Percentiles rank a stretch among this genome's conserved stretches.
Conservation (phyloP, 2,329 filamentous ascomycete species). For the Sporothrix brasiliensis region DNA sequence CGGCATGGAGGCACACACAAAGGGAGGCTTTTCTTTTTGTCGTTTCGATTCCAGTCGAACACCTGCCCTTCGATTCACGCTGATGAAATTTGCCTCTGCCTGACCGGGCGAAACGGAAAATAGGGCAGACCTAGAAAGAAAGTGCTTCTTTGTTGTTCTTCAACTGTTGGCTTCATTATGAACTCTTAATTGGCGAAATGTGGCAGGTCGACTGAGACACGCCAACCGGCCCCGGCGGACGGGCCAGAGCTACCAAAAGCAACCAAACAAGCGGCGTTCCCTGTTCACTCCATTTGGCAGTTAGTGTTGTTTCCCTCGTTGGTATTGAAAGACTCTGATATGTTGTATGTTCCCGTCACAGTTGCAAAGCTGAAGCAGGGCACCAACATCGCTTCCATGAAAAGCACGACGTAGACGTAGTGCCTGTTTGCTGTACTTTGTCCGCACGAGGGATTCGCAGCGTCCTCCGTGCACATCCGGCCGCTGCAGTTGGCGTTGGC, state of each 20-base stretch:
- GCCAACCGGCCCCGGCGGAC: slow-evolving; percentile 5
- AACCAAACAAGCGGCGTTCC: not conserved
- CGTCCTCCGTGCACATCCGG: slow-evolving; percentile 3
- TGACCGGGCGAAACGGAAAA: not conserved
- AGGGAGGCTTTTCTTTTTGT: not conserved
- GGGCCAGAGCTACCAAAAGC: slow-evolving; percentile 5
- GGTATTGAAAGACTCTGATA: not conserved
- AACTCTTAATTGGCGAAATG: not conserved
- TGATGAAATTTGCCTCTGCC: not conserved
- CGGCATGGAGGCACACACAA: slow-evolving; percentile 1
- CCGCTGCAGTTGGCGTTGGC: not conserved
- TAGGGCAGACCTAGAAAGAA: slow-evolving; percentile 13
- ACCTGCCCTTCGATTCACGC: not conserved
- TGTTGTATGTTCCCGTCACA: not conserved
- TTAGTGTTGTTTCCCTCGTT: not conserved
- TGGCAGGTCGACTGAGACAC: slow-evolving; percentile 15
- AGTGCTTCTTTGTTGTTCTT: slow-evolving; percentile 11
- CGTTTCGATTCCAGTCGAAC: not conserved
- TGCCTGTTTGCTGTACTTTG: not conserved
- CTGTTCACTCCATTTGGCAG: not conserved
- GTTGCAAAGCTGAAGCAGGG: no score
- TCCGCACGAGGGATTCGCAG: not conserved
- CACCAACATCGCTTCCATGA: not conserved
- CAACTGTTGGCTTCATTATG: not conserved
- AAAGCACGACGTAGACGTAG: no score